Evolutionary conservation across 768 basidiomycete species (phyloP), one percentile per base, ranked within the genome.

Genomic region (Hydnomerulius pinastri): DNA sequence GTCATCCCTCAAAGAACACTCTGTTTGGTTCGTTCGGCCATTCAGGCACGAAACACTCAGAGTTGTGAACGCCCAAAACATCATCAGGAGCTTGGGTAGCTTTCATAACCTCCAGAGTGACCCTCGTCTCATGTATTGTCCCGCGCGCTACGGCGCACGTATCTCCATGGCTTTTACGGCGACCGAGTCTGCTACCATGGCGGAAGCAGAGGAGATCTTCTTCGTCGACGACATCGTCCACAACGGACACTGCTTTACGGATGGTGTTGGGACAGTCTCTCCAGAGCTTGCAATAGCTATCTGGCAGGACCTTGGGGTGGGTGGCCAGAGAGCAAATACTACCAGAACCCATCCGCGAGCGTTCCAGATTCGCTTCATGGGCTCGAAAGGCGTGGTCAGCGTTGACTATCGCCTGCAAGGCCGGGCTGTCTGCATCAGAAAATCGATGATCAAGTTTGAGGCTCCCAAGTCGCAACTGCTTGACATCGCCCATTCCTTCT

Each of bases 111-210:
- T 80, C 2, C 30, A 56, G 9, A 77, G 75, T 27, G 83, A 85
- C 56, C 58, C 51, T 11, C 57, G 59, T 0, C 69, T 87, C 8
- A 78, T 76, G n/a, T 69, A 66, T 43, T 86, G 84, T 52, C 86
- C 86, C 4, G 85, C 86, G 18, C 75, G 86, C 46, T 87, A 84
- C 63, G 87, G 79, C 0, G 88, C 88, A 4, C 73, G 88, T 15
- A 74, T 90, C 27, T 84, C 85, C 5, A 86, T 84, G 61, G 85
- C 85, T 0, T 90, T 90, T 64, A 88, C 87, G 1, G 79, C 86
- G 1, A 90, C 87, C 0, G 85, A 89, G 53, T 73, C 80, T 0
- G 79, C 82, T 3, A 61, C 80, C 27, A 65, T 79, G 12, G 64
- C 73, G 32, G 52, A 65, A 36, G 55, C 65, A n/a, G 71, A 75